phyloP scores from a whole-genome alignment of 305 asterid genomes.

The Fraxinus platypoda region DNA sequence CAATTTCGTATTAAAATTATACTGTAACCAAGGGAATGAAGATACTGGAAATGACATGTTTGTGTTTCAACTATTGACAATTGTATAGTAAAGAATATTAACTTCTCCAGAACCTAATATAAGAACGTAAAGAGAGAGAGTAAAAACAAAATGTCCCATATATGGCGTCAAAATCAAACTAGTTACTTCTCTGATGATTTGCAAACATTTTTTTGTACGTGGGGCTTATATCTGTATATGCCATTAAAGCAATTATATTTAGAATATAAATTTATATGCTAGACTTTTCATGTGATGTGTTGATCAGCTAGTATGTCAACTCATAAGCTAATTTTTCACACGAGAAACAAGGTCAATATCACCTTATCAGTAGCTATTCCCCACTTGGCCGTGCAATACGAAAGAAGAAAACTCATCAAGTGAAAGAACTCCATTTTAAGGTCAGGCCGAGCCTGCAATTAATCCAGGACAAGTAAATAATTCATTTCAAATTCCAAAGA shows the following conservation, averaged over 20 bases:
- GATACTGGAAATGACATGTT: not conserved
- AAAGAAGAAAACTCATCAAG: conserved; percentile 88
- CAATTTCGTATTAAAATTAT: not conserved
- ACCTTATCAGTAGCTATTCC: conserved; percentile 86
- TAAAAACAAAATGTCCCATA: not conserved
- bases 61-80: not conserved
- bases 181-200: not conserved
- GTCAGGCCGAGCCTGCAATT: conserved; percentile 87
- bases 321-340: conserved; percentile 7
- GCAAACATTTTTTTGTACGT: not conserved
- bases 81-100: not conserved
- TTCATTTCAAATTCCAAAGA: conserved; percentile 2
- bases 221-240: not conserved
- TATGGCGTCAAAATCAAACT: not conserved
- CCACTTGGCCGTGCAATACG: conserved; percentile 94
- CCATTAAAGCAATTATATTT: not conserved
- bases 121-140: not conserved
- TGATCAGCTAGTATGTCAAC: conserved; percentile 17
- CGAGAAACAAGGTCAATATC: conserved; percentile 18
- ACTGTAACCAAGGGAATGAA: not conserved
- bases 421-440: conserved; percentile 97
- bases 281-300: conserved; percentile 7
- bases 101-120: not conserved
- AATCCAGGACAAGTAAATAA: conserved; percentile 23
- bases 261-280: not conserved